Evolutionary conservation across 2,329 filamentous ascomycete species (phyloP).

Genomic region (Monilinia polystroma): DNA sequence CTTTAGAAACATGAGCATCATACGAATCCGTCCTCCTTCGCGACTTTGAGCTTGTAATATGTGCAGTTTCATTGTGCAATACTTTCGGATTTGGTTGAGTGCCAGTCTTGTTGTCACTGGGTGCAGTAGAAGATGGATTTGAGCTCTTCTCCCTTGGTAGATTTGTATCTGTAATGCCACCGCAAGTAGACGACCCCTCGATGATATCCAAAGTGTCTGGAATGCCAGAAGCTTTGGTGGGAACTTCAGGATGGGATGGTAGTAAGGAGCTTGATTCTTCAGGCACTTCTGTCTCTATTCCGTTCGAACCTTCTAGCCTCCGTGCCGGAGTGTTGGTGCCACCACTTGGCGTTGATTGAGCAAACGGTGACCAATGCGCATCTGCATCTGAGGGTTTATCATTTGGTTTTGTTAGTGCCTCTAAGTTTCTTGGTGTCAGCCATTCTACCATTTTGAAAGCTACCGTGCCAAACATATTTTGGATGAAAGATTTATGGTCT

Average conservation of each 20-base stretch:
- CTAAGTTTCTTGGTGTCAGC: conserved; percentile 56
- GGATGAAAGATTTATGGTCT: conserved; percentile 61
- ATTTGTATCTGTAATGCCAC: background rate
- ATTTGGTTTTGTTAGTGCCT: conserved; percentile 28
- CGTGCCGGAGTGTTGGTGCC: conserved; percentile 8
- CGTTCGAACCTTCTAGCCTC: conserved; percentile 9
- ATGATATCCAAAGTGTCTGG: background rate
- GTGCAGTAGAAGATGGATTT: background rate
- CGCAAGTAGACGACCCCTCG: background rate
- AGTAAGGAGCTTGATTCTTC: background rate
- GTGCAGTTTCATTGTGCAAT: conserved; percentile 22
- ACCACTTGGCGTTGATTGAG: conserved; percentile 9
- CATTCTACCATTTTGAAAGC: conserved; percentile 70
- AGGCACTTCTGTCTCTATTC: background rate
- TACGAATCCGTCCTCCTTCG: conserved; percentile 28
- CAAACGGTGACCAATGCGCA: background rate
- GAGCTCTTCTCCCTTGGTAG: background rate
- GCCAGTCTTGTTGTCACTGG: conserved; percentile 13
- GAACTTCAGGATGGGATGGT: background rate
- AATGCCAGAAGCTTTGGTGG: background rate
- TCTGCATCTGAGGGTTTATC: background rate
- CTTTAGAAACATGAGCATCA: conserved; percentile 36
- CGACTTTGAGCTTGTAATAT: conserved; percentile 21
- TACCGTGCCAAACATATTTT: conserved; percentile 64
- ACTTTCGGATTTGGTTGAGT: conserved; percentile 21